Evolutionary conservation across 805 yeast species (phyloP), one percentile per base, ranked within the genome.

Genomic region (Zygoascus ofunaensis): DNA sequence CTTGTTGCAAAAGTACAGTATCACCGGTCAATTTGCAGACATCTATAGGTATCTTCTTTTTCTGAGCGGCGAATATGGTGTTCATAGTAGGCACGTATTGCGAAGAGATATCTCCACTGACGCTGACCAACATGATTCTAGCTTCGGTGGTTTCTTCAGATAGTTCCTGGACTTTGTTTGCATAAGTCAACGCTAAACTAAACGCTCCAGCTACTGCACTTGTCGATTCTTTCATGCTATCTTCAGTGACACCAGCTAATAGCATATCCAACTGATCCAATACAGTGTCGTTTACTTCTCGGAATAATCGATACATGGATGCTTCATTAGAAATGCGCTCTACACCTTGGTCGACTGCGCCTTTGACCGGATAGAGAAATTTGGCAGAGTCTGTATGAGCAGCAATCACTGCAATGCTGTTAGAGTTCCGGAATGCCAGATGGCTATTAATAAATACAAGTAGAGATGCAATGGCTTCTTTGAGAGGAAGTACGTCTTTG

Each of bases 61-160:
- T 90, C 54, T 92, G 96, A 0, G 97, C 95, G 0, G 97, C 90
- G 65, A 92, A 92, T 24, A 92, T 90, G 48, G 92, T 74, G 62
- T 92, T 92, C 97, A 92, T 92, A 37, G 87, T 80, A 3, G 97
- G 84, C 37, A 90, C 85, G 61, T 92, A 94, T 46, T 85, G 86
- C 42, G 86, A 69, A 4, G 87, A 77, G 45, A 77, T 79, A 54
- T 86, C 87, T 49, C 79, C 86, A 51, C 81, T 77, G 21, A 87
- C 73, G 47, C 79, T 77, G 2, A 83, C 59, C 10, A 80, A 71
- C 48, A 84, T 54, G 4, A 82, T 65, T 39, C 89, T 72, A 0
- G 96, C 79, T 41, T 82, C 79, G 46, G 83, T 61, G 19, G 72
- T 55, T 21, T 56, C 58, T 14, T 66, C 71, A 10, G 74, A 76